Percentiles rank a stretch among this genome's conserved stretches.
These are phyloP conservation scores for Cryptosporidium sp. DNA, from an alignment of 169 alveolate species.

Conservation along the genomic window DNA sequence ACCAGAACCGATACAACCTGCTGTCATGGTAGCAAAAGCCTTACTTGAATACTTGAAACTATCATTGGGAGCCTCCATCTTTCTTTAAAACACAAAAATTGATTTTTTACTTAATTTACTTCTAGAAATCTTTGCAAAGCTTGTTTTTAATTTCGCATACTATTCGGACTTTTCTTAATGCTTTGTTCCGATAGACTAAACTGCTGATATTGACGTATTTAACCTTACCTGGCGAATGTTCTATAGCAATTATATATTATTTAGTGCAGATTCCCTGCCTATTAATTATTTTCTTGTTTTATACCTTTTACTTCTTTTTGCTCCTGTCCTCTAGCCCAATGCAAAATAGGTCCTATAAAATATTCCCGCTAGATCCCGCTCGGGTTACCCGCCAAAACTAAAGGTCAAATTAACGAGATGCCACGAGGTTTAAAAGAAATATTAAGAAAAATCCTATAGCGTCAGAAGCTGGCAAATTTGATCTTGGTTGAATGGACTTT, in stretches of 20 bases:
- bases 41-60: slow-evolving; percentile 46
- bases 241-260: too few relatives aligned
- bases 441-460: background rate
- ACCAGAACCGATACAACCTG: slow-evolving; percentile 72
- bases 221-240: too few relatives aligned
- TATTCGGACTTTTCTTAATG: too few relatives aligned
- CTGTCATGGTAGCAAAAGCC: slow-evolving; percentile 76
- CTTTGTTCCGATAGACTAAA: too few relatives aligned
- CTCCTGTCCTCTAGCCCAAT: background rate
- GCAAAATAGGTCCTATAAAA: background rate
- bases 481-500: background rate
- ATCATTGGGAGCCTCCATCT: slow-evolving; percentile 21
- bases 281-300: background rate
- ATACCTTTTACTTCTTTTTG: background rate
- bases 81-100: background rate
- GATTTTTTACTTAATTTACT: background rate
- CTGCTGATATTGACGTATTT: background rate
- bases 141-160: background rate
- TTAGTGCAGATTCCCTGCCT: background rate
- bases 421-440: background rate
- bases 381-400: background rate
- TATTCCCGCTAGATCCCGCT: background rate
- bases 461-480: background rate
- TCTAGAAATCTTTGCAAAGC: background rate
- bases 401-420: background rate